Percentiles rank a stretch among this genome's conserved stretches.
Conservation (phyloP, 73 alveolate species). For the Halteria grandinella region DNA sequence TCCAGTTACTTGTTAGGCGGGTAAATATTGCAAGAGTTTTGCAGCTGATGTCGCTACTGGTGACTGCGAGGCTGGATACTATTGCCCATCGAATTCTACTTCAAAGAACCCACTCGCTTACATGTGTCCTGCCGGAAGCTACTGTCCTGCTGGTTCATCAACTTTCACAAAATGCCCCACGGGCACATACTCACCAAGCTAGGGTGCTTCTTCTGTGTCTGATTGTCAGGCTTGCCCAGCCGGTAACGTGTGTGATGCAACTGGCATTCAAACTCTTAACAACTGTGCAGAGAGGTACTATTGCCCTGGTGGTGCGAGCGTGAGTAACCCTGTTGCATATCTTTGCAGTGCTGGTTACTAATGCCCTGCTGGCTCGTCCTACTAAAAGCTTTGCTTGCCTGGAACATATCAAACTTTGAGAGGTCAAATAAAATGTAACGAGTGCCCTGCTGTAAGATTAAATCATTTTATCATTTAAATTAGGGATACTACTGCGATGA, state of each 20-base stretch:
- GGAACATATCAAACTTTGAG: slow-evolving; percentile 57
- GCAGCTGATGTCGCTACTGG: slow-evolving; percentile 29
- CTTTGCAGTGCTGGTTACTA: slow-evolving; percentile 73
- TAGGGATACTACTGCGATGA: slow-evolving; percentile 67
- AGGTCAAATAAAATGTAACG: slow-evolving; percentile 41
- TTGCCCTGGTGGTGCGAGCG: slow-evolving; percentile 59
- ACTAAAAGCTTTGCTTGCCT: slow-evolving; percentile 32
- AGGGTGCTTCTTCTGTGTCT: slow-evolving; percentile 42
- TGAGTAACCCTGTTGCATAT: slow-evolving; percentile 47
- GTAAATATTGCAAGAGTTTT: slow-evolving; percentile 33
- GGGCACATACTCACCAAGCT: slow-evolving; percentile 51
- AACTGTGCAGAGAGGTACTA: slow-evolving; percentile 69
- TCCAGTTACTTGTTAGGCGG: neutral
- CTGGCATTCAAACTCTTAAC: slow-evolving; percentile 41
- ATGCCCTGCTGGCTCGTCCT: slow-evolving; percentile 82
- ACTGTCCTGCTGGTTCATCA: slow-evolving; percentile 67
- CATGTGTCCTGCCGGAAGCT: slow-evolving; percentile 65
- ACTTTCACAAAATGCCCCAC: slow-evolving; percentile 49
- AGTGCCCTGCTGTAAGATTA: slow-evolving; percentile 69
- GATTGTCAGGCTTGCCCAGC: slow-evolving; percentile 70
- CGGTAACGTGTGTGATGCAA: slow-evolving; percentile 59
- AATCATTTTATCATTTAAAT: too few species aligned
- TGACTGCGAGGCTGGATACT: slow-evolving; percentile 66
- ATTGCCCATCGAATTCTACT: slow-evolving; percentile 51
- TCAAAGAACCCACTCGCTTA: slow-evolving; percentile 6